phyloP scores from a whole-genome alignment of 495 filamentous ascomycete genomes.

The Penicillium odoratum region DNA sequence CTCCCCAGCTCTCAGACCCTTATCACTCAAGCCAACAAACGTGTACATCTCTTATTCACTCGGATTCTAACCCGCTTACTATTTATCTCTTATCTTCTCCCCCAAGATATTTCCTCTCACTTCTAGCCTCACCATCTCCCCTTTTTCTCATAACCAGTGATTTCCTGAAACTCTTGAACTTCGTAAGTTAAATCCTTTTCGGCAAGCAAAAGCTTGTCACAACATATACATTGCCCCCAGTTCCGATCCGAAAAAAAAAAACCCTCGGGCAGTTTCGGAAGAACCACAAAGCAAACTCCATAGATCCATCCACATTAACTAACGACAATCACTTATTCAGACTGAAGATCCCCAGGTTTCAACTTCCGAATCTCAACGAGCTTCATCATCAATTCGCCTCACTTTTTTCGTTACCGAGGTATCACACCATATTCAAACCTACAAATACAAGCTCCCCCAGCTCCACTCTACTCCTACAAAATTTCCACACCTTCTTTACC shows the following conservation, averaged over 20 bases:
- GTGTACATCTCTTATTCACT: background rate
- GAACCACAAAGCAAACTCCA: conserved; percentile 9
- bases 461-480: background rate
- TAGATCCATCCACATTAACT: conserved; percentile 9
- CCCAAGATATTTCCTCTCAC: background rate
- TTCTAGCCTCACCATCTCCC: background rate
- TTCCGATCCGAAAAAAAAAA: conserved; percentile 14
- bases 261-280: conserved; percentile 22
- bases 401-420: background rate
- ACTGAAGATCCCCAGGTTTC: background rate
- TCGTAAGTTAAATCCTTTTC: conserved; percentile 14
- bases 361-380: conserved; percentile 1
- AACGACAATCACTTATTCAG: conserved; percentile 1
- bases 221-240: conserved; percentile 13
- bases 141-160: background rate
- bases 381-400: background rate
- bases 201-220: conserved; percentile 2
- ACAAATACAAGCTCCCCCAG: background rate
- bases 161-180: background rate
- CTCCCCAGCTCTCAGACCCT: conserved; percentile 1
- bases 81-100: background rate
- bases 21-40: conserved; percentile 2
- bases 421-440: background rate
- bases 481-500: background rate
- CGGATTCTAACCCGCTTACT: background rate